Conservation (phyloP, 371 early-diverging fungal genomes). For the Apophysomyces trapeziformis region DNA sequence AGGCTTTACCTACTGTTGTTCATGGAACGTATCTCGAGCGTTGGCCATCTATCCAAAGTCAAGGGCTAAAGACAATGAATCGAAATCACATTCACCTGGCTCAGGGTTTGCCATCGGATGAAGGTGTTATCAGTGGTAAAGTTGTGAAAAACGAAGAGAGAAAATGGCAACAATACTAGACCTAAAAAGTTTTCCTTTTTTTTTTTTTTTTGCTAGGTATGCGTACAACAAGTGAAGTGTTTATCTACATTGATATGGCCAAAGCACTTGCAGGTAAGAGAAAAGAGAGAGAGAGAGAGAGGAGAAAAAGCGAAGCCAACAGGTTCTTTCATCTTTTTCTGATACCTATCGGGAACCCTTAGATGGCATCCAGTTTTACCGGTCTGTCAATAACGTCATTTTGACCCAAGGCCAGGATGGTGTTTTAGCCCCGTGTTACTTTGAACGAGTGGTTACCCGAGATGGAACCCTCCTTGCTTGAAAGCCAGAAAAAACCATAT, state of each 20-base stretch:
- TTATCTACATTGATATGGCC: constrained; percentile 75
- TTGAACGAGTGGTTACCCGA: constrained; percentile 55
- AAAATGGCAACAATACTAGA: background rate
- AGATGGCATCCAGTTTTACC: constrained; percentile 79
- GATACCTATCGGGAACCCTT: background rate
- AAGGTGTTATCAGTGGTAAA: constrained; percentile 67
- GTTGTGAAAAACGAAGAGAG: background rate
- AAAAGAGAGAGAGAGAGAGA: too few relatives aligned
- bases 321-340: background rate
- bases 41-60: constrained; percentile 64
- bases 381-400: constrained; percentile 80
- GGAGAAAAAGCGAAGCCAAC: background rate
- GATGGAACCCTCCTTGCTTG: constrained; percentile 19
- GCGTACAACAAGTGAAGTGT: constrained; percentile 64
- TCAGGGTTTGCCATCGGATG: constrained; percentile 66
- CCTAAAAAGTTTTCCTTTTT: background rate
- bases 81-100: constrained; percentile 93
- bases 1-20: constrained; percentile 18
- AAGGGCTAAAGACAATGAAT: constrained; percentile 77
- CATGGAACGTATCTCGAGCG: constrained; percentile 75
- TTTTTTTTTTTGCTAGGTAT: constrained; percentile 52
- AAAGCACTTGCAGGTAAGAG: constrained; percentile 66
- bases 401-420: constrained; percentile 74
- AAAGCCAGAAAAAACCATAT: background rate
- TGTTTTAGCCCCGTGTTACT: constrained; percentile 65